Percentiles rank a stretch among this genome's conserved stretches.
Conservation (phyloP, 2,329 filamentous ascomycete species). For the Ceratocystis papillata region DNA sequence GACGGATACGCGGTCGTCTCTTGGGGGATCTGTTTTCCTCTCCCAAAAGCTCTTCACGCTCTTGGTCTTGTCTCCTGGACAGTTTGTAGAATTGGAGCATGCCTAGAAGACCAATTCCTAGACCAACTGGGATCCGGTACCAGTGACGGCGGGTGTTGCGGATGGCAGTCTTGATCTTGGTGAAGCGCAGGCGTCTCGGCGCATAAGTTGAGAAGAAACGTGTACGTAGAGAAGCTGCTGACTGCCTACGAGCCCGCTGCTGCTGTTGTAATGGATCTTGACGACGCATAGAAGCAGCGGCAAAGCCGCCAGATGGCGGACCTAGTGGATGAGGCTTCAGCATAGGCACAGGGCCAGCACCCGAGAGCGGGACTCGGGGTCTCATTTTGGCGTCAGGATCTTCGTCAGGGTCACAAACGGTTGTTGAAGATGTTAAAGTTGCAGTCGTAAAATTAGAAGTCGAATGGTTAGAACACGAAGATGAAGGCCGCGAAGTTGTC, state of each 20-base stretch:
- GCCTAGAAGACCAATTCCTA: constrained; percentile 77
- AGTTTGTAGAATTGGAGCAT: constrained; percentile 75
- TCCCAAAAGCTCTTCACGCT: constrained; percentile 23
- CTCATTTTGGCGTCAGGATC: constrained; percentile 17
- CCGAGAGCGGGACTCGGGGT: constrained; percentile 20
- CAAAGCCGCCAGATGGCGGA: constrained; percentile 21
- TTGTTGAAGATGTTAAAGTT: not conserved
- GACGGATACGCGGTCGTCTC: constrained; percentile 54
- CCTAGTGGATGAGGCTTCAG: constrained; percentile 22
- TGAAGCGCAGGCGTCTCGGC: constrained; percentile 21
- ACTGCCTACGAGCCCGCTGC: constrained; percentile 12
- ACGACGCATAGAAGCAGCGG: constrained; percentile 22
- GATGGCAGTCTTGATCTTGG: constrained; percentile 22
- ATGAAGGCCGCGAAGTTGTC: constrained; percentile 17
- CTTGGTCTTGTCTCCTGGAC: constrained; percentile 37
- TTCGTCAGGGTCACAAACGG: constrained; percentile 15
- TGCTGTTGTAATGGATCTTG: constrained; percentile 14
- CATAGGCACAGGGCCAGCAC: constrained; percentile 21
- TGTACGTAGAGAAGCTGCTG: constrained; percentile 15
- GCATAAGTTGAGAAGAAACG: constrained; percentile 21
- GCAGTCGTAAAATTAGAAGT: constrained; percentile 8
- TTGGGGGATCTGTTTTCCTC: constrained; percentile 32
- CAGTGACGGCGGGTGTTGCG: constrained; percentile 43
- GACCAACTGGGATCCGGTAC: constrained; percentile 79
- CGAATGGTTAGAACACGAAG: constrained; percentile 16